Evolutionary conservation across 208 protist genomes (phyloP).

Genomic region (Trypanosoma cruzi): DNA sequence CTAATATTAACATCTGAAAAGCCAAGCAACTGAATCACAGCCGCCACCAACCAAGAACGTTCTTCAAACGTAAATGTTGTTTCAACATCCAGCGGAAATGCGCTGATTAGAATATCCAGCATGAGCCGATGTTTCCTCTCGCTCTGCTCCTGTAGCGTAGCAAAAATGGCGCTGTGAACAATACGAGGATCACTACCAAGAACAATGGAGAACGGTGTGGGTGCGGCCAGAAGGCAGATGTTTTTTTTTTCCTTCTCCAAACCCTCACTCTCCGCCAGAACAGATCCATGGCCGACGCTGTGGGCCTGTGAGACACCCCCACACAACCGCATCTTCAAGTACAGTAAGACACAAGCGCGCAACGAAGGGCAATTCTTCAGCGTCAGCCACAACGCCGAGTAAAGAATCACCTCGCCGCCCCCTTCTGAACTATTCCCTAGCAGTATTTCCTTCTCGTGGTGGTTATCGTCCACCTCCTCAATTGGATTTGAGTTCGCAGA

Average conservation of each 20-base stretch:
- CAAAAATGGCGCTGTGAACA: constrained; percentile 36
- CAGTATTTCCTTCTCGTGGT: background rate
- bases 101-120: constrained; percentile 43
- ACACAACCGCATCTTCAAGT: constrained; percentile 30
- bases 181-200: constrained; percentile 24
- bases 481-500: too few species aligned
- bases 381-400: constrained; percentile 27
- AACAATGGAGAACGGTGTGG: constrained; percentile 5
- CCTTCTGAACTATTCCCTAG: background rate
- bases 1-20: constrained; percentile 37
- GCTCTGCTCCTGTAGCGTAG: constrained; percentile 43
- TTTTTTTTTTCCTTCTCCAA: background rate
- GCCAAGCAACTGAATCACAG: constrained; percentile 52
- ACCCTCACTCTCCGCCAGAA: background rate
- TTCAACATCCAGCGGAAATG: constrained; percentile 35
- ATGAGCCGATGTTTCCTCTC: constrained; percentile 43
- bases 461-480: background rate
- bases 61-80: constrained; percentile 34
- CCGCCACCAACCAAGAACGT: constrained; percentile 45
- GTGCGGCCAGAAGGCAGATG: background rate
- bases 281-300: background rate
- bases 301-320: background rate
- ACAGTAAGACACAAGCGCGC: constrained; percentile 29
- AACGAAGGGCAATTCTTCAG: constrained; percentile 31
- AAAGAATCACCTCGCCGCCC: constrained; percentile 14